A percentile compares a stretch with the other conserved stretches of the same genome.
Evolutionary conservation across 1,139 yeast species (phyloP).

Genomic region (Zygoascus meyerae): DNA sequence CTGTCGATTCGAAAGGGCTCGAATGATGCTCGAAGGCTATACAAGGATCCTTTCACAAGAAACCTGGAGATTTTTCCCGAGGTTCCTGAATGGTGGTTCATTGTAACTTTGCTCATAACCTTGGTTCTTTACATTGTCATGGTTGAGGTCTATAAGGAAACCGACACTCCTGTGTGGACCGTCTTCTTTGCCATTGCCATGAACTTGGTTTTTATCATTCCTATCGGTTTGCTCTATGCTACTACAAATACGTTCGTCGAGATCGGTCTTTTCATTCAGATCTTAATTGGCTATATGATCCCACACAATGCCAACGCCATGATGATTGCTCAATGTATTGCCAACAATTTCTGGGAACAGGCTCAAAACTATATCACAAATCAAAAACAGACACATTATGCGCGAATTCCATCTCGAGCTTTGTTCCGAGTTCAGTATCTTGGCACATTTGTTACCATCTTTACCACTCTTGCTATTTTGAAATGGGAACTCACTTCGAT

Average conservation of each 20-base stretch:
- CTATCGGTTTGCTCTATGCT: constrained; percentile 44
- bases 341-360: constrained; percentile 51
- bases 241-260: constrained; percentile 49
- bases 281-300: constrained; percentile 54
- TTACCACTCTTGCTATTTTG: constrained; percentile 48
- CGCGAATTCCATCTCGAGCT: constrained; percentile 52
- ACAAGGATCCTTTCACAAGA: constrained; percentile 41
- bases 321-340: constrained; percentile 50
- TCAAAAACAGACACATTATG: constrained; percentile 53
- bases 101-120: constrained; percentile 39
- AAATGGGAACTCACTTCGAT: constrained; percentile 47
- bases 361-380: constrained; percentile 43
- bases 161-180: constrained; percentile 49
- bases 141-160: constrained; percentile 39
- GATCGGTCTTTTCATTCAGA: constrained; percentile 49
- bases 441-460: constrained; percentile 31
- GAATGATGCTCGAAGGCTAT: constrained; percentile 10
- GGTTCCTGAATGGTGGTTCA: constrained; percentile 55
- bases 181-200: constrained; percentile 51
- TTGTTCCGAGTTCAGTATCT: constrained; percentile 51
- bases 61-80: constrained; percentile 43
- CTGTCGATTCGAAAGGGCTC: constrained; percentile 9
- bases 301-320: constrained; percentile 58
- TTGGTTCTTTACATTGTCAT: constrained; percentile 40
- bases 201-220: constrained; percentile 47